Evolutionary conservation across 345 rosid species (phyloP).

Genomic region (Rubroshorea leprosula): DNA sequence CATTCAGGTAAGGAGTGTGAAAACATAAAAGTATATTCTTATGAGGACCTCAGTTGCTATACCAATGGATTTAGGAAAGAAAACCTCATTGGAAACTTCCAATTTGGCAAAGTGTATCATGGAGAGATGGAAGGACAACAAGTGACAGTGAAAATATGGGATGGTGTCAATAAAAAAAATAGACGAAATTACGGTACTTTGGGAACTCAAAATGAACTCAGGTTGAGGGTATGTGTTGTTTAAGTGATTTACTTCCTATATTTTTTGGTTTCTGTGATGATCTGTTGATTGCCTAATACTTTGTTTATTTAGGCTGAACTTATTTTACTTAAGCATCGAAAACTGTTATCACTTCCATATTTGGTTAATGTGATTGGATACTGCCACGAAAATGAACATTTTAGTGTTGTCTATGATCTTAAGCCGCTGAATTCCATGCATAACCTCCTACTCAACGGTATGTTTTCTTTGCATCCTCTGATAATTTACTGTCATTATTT

Average conservation of each 20-base stretch:
- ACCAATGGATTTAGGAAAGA: not conserved
- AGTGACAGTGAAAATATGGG: not conserved
- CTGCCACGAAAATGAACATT: not conserved
- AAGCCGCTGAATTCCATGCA: not conserved
- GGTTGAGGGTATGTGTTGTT: not conserved
- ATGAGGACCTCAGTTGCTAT: not conserved
- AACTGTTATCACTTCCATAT: not conserved
- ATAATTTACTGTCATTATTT: no score
- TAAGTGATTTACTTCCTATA: not conserved
- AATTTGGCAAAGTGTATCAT: not conserved
- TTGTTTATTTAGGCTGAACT: not conserved
- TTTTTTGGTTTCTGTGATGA: not conserved
- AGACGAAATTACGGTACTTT: not conserved
- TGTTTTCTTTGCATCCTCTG: no score
- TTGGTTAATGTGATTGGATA: not conserved
- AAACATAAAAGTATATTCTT: not conserved
- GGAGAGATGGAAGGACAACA: not conserved
- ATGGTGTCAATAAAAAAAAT: not conserved
- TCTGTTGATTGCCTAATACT: not conserved
- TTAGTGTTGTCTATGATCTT: not conserved
- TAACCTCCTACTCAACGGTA: not conserved
- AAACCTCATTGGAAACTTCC: not conserved
- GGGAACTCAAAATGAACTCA: not conserved
- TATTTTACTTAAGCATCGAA: not conserved
- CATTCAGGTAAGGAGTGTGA: not conserved